A percentile compares a stretch with the other conserved stretches of the same genome.
Conservation (phyloP, 768 basidiomycete species). For the Hypholoma sublateritium region DNA sequence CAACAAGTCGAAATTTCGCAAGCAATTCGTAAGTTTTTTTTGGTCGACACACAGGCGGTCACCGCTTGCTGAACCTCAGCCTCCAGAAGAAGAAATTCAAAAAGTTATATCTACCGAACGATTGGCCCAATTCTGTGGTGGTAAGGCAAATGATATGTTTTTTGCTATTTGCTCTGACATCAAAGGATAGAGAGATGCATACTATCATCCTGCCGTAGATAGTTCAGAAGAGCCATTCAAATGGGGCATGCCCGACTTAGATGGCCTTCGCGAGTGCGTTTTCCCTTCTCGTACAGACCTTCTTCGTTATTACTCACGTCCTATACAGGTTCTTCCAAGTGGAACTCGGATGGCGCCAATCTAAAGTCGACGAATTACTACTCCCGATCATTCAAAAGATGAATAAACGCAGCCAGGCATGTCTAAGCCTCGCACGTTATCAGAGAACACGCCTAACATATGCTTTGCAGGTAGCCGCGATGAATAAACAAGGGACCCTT, state of each 20-base stretch:
- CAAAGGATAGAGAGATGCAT: slow-evolving; percentile 75
- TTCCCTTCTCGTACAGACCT: not conserved
- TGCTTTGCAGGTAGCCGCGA: slow-evolving; percentile 48
- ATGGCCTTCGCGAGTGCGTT: slow-evolving; percentile 79
- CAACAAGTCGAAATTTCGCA: slow-evolving; percentile 73
- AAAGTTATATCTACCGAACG: slow-evolving; percentile 70
- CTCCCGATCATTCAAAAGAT: slow-evolving; percentile 90
- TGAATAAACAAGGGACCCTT: slow-evolving; percentile 79
- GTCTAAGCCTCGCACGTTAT: not conserved
- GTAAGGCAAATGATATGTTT: slow-evolving; percentile 43
- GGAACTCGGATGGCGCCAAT: slow-evolving; percentile 80
- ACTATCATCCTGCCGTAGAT: slow-evolving; percentile 89
- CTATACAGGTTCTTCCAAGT: slow-evolving; percentile 60
- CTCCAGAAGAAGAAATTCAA: slow-evolving; percentile 87
- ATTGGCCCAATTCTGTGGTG: slow-evolving; percentile 94
- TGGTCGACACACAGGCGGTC: not conserved
- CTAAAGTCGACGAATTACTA: slow-evolving; percentile 88
- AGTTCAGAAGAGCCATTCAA: slow-evolving; percentile 92
- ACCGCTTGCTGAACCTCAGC: too few relatives aligned
- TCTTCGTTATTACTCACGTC: not conserved
- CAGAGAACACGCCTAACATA: not conserved
- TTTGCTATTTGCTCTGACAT: not conserved
- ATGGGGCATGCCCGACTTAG: slow-evolving; percentile 96
- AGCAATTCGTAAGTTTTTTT: slow-evolving; percentile 67
- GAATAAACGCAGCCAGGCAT: slow-evolving; percentile 75